Conservation (phyloP, 2,329 filamentous ascomycete species). For the Huntiella decipiens region DNA sequence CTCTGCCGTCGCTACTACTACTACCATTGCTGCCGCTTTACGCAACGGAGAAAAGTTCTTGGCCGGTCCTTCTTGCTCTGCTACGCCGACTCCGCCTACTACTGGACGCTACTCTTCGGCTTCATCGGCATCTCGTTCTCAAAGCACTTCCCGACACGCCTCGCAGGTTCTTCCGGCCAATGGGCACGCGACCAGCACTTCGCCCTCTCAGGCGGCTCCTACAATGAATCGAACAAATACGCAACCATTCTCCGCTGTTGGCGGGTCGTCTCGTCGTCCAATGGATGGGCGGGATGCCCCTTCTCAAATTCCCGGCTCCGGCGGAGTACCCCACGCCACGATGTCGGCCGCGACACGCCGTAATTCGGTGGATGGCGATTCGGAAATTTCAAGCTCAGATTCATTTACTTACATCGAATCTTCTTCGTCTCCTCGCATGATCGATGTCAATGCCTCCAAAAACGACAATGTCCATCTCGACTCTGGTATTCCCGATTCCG, state of each 20-base stretch:
- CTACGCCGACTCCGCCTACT: not conserved
- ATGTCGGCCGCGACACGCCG: conserved; percentile 9
- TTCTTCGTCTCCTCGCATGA: conserved; percentile 37
- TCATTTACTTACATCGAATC: conserved; percentile 17
- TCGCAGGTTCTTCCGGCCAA: conserved; percentile 7
- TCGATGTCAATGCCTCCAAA: conserved; percentile 52
- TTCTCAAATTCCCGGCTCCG: not conserved
- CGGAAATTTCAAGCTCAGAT: conserved; percentile 26
- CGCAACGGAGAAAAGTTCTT: not conserved
- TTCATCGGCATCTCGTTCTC: not conserved
- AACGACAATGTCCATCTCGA: conserved; percentile 50
- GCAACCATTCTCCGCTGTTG: conserved; percentile 20
- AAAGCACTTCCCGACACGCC: not conserved
- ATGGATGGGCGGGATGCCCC: too few relatives aligned
- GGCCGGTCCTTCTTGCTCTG: not conserved
- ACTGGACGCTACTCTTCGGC: not conserved
- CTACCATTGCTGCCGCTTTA: not conserved
- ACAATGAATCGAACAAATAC: conserved; percentile 17
- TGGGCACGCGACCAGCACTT: conserved; percentile 10
- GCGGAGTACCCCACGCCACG: not conserved
- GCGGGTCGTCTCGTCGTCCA: too few relatives aligned
- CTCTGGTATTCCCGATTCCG: conserved; percentile 41
- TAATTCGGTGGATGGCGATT: conserved; percentile 31
- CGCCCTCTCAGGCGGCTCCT: conserved; percentile 10
- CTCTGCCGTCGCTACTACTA: not conserved